phyloP scores from a whole-genome alignment of 768 basidiomycete genomes.

The Leccinum sublutescens region DNA sequence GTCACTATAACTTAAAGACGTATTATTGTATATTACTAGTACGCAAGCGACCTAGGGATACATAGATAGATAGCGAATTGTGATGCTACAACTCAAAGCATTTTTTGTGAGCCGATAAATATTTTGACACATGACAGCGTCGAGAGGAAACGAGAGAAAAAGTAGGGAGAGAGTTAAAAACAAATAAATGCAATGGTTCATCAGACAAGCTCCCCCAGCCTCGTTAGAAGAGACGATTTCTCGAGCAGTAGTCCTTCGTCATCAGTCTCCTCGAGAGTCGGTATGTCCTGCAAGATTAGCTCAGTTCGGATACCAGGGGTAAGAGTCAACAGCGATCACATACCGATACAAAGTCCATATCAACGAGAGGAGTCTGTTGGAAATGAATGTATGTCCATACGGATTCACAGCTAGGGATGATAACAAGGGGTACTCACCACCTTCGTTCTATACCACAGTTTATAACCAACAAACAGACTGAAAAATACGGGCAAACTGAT shows the following conservation, averaged over 20 bases:
- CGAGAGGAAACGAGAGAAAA: neutral
- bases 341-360: constrained; percentile 74
- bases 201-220: constrained; percentile 10
- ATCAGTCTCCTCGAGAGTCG: constrained; percentile 69
- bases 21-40: too few relatives aligned
- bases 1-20: too few relatives aligned
- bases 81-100: neutral
- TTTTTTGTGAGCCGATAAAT: neutral
- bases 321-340: constrained; percentile 13
- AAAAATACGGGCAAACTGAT: constrained; percentile 43
- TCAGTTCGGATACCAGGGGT: neutral
- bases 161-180: neutral
- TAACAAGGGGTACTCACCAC: constrained; percentile 11
- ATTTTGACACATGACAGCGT: neutral
- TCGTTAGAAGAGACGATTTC: constrained; percentile 5
- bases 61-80: too few relatives aligned
- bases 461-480: constrained; percentile 43
- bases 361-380: constrained; percentile 24
- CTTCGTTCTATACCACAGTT: constrained; percentile 31
- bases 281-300: constrained; percentile 50
- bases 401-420: neutral
- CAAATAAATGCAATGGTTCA: neutral
- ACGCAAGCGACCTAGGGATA: too few relatives aligned
- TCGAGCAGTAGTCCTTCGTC: constrained; percentile 17
- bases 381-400: neutral